These are phyloP conservation scores for Conringia planisiliqua DNA, from an alignment of 345 rosid species.

Conservation along the genomic window DNA sequence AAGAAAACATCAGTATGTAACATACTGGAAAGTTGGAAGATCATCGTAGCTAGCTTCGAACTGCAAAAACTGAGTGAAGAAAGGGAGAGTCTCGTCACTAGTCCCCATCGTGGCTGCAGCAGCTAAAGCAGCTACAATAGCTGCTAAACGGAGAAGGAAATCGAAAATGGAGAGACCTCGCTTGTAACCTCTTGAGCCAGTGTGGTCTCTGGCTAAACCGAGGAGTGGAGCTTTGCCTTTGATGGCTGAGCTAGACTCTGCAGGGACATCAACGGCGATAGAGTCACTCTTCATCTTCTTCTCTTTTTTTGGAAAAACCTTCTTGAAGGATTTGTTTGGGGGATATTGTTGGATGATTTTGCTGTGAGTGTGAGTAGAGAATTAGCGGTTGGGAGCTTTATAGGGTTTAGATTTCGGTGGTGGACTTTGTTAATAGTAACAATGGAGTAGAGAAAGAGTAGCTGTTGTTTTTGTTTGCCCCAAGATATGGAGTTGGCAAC, in stretches of 20 bases:
- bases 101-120: constrained; percentile 60
- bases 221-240: constrained; percentile 38
- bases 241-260: constrained; percentile 27
- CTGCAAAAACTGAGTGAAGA: constrained; percentile 76
- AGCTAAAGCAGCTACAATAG: constrained; percentile 43
- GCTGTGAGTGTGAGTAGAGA: not conserved
- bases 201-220: constrained; percentile 17
- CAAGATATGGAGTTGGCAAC: constrained; percentile 30
- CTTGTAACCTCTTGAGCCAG: constrained; percentile 35
- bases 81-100: constrained; percentile 60
- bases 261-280: constrained; percentile 21
- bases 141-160: constrained; percentile 54
- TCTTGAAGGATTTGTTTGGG: not conserved
- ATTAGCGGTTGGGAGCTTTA: not conserved
- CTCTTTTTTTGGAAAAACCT: not conserved
- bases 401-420: constrained; percentile 11
- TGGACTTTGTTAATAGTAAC: constrained; percentile 22
- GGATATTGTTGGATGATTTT: constrained; percentile 4
- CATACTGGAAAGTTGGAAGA: constrained; percentile 57
- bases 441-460: constrained; percentile 34
- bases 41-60: constrained; percentile 73
- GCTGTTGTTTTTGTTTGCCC: constrained; percentile 10
- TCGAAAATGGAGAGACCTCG: constrained; percentile 60
- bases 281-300: constrained; percentile 29
- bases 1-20: not conserved